Evolutionary conservation across 2,329 filamentous ascomycete species (phyloP).

Genomic region (Talaromyces sp.): DNA sequence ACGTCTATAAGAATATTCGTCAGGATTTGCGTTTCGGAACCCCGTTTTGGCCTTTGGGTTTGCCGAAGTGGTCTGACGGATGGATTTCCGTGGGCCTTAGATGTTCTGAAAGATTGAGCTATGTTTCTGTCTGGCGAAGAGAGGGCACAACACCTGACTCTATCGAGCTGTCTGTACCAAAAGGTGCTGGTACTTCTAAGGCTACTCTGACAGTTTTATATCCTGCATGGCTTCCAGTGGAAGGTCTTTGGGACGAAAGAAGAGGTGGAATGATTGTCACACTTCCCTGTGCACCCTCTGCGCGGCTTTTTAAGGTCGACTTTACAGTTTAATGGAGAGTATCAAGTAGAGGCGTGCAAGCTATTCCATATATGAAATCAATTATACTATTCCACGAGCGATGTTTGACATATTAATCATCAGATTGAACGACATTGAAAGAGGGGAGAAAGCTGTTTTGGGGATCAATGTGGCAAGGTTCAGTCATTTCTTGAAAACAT

Average conservation of each 20-base stretch:
- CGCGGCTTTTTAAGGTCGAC: not conserved
- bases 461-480: too few relatives aligned
- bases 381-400: too few relatives aligned
- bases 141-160: not conserved
- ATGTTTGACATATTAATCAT: too few relatives aligned
- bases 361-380: too few relatives aligned
- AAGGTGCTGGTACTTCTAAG: not conserved
- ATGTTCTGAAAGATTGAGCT: not conserved
- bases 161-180: not conserved
- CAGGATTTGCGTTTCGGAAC: not conserved
- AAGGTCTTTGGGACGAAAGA: not conserved
- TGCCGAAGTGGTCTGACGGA: not conserved
- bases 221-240: not conserved
- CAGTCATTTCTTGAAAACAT: too few relatives aligned
- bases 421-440: too few relatives aligned
- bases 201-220: not conserved
- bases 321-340: not conserved
- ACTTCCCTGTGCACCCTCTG: not conserved
- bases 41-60: not conserved
- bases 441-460: too few relatives aligned
- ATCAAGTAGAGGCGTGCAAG: too few relatives aligned
- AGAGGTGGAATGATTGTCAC: slow-evolving; percentile 24
- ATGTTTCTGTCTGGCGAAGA: slow-evolving; percentile 27
- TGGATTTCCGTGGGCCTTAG: slow-evolving; percentile 27
- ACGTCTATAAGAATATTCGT: slow-evolving; percentile 31